phyloP scores from a whole-genome alignment of 1,284 basidiomycete species.

The Rhodotorula sp. region DNA sequence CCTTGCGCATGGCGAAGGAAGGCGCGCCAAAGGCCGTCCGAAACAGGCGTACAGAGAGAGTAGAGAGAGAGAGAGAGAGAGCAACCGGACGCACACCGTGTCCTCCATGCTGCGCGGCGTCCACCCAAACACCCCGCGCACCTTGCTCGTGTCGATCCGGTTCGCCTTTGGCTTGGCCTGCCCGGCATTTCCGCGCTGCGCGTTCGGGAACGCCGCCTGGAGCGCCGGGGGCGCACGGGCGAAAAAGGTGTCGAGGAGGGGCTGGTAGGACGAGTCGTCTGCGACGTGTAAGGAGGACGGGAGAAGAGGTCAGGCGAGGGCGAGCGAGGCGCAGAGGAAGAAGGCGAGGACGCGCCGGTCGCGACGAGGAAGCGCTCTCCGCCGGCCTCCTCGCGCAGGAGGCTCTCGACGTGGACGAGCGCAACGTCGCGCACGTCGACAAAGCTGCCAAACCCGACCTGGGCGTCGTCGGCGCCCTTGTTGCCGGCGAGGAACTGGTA shows the following conservation, averaged over 20 bases:
- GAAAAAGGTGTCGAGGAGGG: constrained; percentile 35
- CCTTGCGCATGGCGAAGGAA: no score
- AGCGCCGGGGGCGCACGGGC: constrained; percentile 13
- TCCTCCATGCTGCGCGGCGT: constrained; percentile 26
- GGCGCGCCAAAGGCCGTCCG: no score
- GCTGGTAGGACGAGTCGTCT: constrained; percentile 40
- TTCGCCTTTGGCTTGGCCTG: constrained; percentile 30
- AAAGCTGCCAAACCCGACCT: constrained; percentile 42
- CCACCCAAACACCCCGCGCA: constrained; percentile 30
- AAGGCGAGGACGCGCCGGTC: not conserved
- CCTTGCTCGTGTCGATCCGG: constrained; percentile 35
- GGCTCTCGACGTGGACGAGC: constrained; percentile 48
- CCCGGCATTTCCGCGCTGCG: constrained; percentile 22
- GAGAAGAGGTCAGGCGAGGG: not conserved
- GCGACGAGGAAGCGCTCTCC: constrained; percentile 50
- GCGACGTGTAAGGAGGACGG: not conserved
- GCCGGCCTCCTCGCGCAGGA: constrained; percentile 47
- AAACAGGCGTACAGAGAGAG: not conserved
- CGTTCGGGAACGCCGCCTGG: constrained; percentile 32
- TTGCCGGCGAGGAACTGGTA: constrained; percentile 39
- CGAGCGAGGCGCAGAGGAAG: not conserved
- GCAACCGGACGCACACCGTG: constrained; percentile 28
- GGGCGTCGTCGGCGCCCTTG: constrained; percentile 31
- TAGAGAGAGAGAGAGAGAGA: no score
- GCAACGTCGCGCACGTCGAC: constrained; percentile 54